A percentile compares a stretch with the other conserved stretches of the same genome.
Evolutionary conservation across 805 yeast species (phyloP).

Genomic region (Candida qinlingensis): DNA sequence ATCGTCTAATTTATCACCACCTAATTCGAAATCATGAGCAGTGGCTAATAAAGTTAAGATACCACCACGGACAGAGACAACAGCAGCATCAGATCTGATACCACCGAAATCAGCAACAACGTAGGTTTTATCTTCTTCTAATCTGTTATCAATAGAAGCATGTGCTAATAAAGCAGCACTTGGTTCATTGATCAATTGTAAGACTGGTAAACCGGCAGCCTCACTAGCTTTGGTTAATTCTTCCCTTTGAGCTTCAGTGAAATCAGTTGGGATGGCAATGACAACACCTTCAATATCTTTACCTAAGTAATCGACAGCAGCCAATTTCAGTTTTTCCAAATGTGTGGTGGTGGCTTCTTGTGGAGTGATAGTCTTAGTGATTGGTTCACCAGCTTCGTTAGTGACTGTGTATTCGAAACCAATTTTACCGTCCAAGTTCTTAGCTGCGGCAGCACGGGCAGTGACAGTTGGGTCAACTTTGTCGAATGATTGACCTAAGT

Average conservation of each 20-base stretch:
- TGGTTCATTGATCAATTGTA: constrained; percentile 90
- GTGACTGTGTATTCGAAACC: constrained; percentile 52
- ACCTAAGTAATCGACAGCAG: constrained; percentile 93
- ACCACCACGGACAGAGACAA: constrained; percentile 90
- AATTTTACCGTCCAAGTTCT: constrained; percentile 58
- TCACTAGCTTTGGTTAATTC: constrained; percentile 57
- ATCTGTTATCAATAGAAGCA: constrained; percentile 35
- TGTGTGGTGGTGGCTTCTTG: constrained; percentile 83
- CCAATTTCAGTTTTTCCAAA: constrained; percentile 69
- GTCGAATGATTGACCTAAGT: constrained; percentile 68
- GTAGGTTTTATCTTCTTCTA: constrained; percentile 60
- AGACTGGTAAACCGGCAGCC: constrained; percentile 70
- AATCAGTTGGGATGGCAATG: constrained; percentile 86
- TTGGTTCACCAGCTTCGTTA: constrained; percentile 34
- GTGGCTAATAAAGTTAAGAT: constrained; percentile 84
- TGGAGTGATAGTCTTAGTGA: constrained; percentile 53
- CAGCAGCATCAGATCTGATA: constrained; percentile 91
- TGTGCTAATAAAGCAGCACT: constrained; percentile 87
- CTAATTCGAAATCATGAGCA: constrained; percentile 73
- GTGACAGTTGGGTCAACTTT: constrained; percentile 65
- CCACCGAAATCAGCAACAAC: constrained; percentile 98
- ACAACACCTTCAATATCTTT: constrained; percentile 75
- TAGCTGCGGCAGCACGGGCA: constrained; percentile 61
- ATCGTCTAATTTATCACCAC: constrained; percentile 83
- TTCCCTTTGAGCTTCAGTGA: constrained; percentile 64